Percentiles rank a stretch among this genome's conserved stretches.
Conservation (phyloP, 2,329 filamentous ascomycete genomes). For the Westerdykella aurantiaca region DNA sequence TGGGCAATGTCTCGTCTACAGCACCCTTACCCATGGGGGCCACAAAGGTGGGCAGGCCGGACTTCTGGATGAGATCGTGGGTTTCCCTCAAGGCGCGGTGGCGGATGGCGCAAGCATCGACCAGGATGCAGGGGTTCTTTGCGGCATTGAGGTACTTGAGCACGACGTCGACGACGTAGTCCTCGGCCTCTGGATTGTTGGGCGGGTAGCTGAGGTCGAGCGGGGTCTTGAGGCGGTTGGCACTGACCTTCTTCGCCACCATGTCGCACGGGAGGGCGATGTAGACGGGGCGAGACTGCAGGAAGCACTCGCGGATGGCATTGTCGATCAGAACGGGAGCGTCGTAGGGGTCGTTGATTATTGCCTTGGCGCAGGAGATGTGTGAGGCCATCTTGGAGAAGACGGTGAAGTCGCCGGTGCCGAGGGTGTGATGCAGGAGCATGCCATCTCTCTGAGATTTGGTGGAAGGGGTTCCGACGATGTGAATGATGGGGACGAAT, state of each 20-base stretch:
- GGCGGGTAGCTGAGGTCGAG: slow-evolving; percentile 60
- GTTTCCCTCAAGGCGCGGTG: slow-evolving; percentile 69
- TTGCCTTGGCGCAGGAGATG: slow-evolving; percentile 66
- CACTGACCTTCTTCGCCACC: slow-evolving; percentile 69
- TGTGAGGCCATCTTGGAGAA: slow-evolving; percentile 72
- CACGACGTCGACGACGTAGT: slow-evolving; percentile 77
- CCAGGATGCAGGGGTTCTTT: slow-evolving; percentile 69
- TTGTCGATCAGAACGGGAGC: slow-evolving; percentile 73
- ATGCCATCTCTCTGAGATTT: slow-evolving; percentile 37
- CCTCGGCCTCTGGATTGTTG: slow-evolving; percentile 67
- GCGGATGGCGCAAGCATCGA: slow-evolving; percentile 77
- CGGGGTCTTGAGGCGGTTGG: slow-evolving; percentile 61
- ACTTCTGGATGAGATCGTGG: slow-evolving; percentile 65
- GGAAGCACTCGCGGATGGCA: slow-evolving; percentile 67
- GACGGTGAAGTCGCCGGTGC: slow-evolving; percentile 67
- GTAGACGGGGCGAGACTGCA: slow-evolving; percentile 73
- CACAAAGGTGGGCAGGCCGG: slow-evolving; percentile 74
- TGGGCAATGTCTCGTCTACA: slow-evolving; percentile 68
- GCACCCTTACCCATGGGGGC: slow-evolving; percentile 86
- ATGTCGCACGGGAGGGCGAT: slow-evolving; percentile 79
- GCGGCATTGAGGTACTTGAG: slow-evolving; percentile 67
- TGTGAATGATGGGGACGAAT: slow-evolving; percentile 44
- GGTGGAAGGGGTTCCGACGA: slow-evolving; percentile 43
- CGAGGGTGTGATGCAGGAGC: slow-evolving; percentile 44
- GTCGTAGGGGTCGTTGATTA: slow-evolving; percentile 63